Evolutionary conservation across 805 yeast genomes (phyloP), one percentile per base, ranked within the genome.

Genomic region (Candida silvatica): DNA sequence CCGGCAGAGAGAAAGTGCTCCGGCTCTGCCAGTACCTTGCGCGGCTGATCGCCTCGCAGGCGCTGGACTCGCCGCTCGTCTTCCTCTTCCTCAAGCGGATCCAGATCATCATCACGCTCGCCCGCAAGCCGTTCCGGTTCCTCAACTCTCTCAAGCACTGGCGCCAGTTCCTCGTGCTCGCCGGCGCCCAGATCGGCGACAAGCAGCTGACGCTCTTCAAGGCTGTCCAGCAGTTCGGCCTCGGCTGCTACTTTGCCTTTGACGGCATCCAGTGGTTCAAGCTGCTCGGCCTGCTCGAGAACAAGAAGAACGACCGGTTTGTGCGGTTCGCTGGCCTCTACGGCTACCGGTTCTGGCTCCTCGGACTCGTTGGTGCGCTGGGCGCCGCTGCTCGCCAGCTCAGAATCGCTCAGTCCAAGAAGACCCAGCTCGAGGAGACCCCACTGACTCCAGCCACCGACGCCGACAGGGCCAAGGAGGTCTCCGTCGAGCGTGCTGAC

Each of bases 81-180:
- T 33, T 15, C 19, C 16, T 27, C 84, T 16, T 72, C 39, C 68
- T 76, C 54, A 70, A 69, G 45, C 63, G 68, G 17, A 56, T 86
- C 42, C 83, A 79, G 59, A 54, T 53, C 30, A 76, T 80, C 43
- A 69, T 85, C 20, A 70, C 84, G 2, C 56, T 79, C 39, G 68
- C 84, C 42, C 77, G 97, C 56, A 90, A 90, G 63, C 78, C 87
- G 17, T 61, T 88, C 65, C 74, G 97, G 51, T 76, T 80, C 51
- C 72, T 86, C 43, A 88, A 87, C 60, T 94, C 94, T 1, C 61
- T 88, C 49, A 68, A 67, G 48, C 86, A 80, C 53, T 51, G 83
- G 36, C 76, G 77, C 47, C 69, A 74, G n/a, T 83, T 88, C 4
- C 66, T 81, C 3, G 67, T 70, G 42, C 71, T 83, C 11, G 71